Percentiles rank a stretch among this genome's conserved stretches.
Conservation (phyloP, 2,329 filamentous ascomycete species). For the Nannizziopsis arthrosporioides region DNA sequence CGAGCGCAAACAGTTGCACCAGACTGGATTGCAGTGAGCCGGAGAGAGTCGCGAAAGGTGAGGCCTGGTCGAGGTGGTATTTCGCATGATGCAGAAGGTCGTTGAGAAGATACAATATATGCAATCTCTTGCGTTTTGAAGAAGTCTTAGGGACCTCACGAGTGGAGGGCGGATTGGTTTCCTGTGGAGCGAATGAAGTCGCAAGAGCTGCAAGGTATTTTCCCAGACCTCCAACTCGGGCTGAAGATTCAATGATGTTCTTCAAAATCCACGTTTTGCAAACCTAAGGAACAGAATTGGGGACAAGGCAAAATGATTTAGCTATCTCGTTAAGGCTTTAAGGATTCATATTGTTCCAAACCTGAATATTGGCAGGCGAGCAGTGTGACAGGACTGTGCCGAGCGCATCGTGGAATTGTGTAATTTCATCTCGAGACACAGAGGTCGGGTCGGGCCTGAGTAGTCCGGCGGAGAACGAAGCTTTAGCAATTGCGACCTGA, state of each 20-base stretch:
- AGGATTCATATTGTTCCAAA: slow-evolving; percentile 45
- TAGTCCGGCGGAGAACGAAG: slow-evolving; percentile 61
- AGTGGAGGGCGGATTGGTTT: slow-evolving; percentile 5
- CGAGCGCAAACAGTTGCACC: slow-evolving; percentile 50
- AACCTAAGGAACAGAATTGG: slow-evolving; percentile 45
- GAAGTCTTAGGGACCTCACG: slow-evolving; percentile 36
- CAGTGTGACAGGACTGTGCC: slow-evolving; percentile 56
- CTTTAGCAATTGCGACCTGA: slow-evolving; percentile 65
- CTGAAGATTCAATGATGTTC: slow-evolving; percentile 56
- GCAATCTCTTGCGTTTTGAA: slow-evolving; percentile 56
- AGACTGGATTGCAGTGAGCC: slow-evolving; percentile 49
- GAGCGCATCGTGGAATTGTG: slow-evolving; percentile 55
- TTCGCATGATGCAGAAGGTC: slow-evolving; percentile 64
- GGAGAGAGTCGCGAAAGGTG: slow-evolving; percentile 41
- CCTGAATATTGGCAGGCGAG: slow-evolving; percentile 74
- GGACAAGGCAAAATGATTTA: slow-evolving; percentile 21
- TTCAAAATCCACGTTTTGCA: slow-evolving; percentile 77
- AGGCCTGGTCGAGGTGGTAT: slow-evolving; percentile 36
- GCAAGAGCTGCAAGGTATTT: slow-evolving; percentile 65
- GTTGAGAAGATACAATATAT: slow-evolving; percentile 66
- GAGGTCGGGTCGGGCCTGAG: slow-evolving; percentile 60
- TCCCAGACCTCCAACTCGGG: slow-evolving; percentile 55
- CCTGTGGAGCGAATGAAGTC: slow-evolving; percentile 32
- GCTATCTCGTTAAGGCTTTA: slow-evolving; percentile 22
- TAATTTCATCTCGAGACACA: slow-evolving; percentile 56